Evolutionary conservation across 495 filamentous ascomycete genomes (phyloP), one percentile per base, ranked within the genome.

Genomic region (Aspergillus cavernicola): DNA sequence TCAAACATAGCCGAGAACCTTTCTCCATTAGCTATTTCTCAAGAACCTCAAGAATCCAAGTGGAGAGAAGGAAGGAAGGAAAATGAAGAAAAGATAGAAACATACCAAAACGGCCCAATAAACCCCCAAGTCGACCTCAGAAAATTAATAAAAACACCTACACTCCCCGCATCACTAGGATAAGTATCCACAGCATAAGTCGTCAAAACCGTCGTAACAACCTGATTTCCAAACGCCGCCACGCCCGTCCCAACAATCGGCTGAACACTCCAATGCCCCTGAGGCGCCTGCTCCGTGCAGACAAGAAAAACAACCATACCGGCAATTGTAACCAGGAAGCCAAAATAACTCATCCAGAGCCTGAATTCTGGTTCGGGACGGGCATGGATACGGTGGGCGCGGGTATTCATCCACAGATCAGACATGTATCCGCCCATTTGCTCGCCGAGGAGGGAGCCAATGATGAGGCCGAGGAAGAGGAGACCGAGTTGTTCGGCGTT

Each of bases 181-280:
- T 80, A 70, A 13, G 73, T 78, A 60, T 82, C 80, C 0, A 83
- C 77, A 9, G 79, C 73, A 60, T 82, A 83, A 3, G 80, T 83
- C 18, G 78, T 79, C 39, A 81, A 36, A 0, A 82, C 70, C 0
- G 79, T 83, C 3, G 80, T 82, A 4, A 83, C 72, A 29, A 83
- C 66, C 65, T 83, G 80, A 50, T 82, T 82, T 0, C 80, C 80
- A 29, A 70, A 74, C 4, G 68, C 76, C 13, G 73, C 75, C 50
- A 83, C 75, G 1, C 68, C 79, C 29, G 70, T 72, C 2, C 80
- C 80, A 20, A 83, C 45, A 1, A 81, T 50, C 0, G 80, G 80
- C 37, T 63, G 67, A 0, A 82, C 73, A 41, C 71, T 68, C 73
- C 73, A 82, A 11, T 70, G 45, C 0, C 68, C 71, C 19, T 44